Conservation (phyloP, 2,329 filamentous ascomycete genomes). For the Sarocladiaceae sp. region DNA sequence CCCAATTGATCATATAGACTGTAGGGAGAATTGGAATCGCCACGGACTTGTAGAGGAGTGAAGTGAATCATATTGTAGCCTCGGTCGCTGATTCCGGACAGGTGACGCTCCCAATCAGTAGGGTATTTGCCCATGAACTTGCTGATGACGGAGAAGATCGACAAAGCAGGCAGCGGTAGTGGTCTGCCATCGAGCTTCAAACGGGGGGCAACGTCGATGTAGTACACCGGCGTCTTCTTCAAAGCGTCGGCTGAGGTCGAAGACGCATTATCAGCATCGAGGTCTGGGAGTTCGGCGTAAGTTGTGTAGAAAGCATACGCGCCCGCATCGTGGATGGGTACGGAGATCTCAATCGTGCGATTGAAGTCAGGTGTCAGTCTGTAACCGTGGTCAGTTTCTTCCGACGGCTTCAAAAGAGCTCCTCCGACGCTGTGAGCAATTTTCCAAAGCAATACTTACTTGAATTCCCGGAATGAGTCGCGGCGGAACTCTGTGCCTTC, state of each 20-base stretch:
- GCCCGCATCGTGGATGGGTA: slow-evolving; percentile 77
- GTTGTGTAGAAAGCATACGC: slow-evolving; percentile 94
- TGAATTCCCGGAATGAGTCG: slow-evolving; percentile 79
- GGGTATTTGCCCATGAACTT: slow-evolving; percentile 98
- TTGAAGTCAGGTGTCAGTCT: slow-evolving; percentile 93
- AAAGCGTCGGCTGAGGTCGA: slow-evolving; percentile 35
- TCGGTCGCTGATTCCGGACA: slow-evolving; percentile 80
- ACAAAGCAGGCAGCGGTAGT: slow-evolving; percentile 81
- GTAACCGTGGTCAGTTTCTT: slow-evolving; percentile 9
- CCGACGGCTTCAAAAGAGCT: slow-evolving; percentile 13
- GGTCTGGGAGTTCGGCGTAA: slow-evolving; percentile 80
- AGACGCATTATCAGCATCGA: slow-evolving; percentile 19
- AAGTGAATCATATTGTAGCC: slow-evolving; percentile 99
- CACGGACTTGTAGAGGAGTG: slow-evolving; percentile 85
- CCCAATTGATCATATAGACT: slow-evolving; percentile 89
- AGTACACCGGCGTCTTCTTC: slow-evolving; percentile 73
- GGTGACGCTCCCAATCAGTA: slow-evolving; percentile 82
- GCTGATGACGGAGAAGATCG: slow-evolving; percentile 89
- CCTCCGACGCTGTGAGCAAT: background rate
- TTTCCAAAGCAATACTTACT: slow-evolving; percentile 51
- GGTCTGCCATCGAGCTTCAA: slow-evolving; percentile 69
- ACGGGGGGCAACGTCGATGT: slow-evolving; percentile 87
- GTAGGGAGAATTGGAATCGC: slow-evolving; percentile 92
- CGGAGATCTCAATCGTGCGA: slow-evolving; percentile 81
- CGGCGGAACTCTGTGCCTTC: slow-evolving; percentile 72